A percentile compares a stretch with the other conserved stretches of the same genome.
Evolutionary conservation across 169 alveolate species (phyloP).

Genomic region (Plasmodium coatneyi): DNA sequence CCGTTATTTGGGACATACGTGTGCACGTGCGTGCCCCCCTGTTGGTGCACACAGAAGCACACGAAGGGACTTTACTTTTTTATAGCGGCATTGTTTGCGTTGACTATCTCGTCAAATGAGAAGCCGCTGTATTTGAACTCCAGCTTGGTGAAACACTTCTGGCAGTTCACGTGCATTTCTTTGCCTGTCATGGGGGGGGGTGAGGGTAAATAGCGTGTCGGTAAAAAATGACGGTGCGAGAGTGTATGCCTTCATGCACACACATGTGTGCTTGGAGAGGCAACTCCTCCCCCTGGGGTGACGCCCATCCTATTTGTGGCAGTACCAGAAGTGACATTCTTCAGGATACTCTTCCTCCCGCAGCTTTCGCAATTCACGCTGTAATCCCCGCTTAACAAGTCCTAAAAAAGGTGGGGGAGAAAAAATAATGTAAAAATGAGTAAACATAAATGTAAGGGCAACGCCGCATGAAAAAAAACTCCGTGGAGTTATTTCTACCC

Average conservation of each 20-base stretch:
- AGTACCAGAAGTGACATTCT: conserved; percentile 65
- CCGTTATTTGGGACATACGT: neutral
- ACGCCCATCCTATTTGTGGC: neutral
- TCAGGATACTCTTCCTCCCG: conserved; percentile 50
- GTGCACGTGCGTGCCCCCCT: neutral
- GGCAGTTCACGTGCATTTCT: conserved; percentile 51
- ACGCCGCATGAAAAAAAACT: neutral
- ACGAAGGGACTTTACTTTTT: conserved; percentile 33
- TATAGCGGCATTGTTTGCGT: conserved; percentile 39
- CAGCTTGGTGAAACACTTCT: conserved; percentile 51
- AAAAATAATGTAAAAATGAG: neutral
- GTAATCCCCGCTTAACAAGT: conserved; percentile 36
- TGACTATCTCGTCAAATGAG: conserved; percentile 41
- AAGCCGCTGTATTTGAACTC: conserved; percentile 52
- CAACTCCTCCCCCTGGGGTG: neutral
- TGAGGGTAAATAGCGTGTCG: neutral
- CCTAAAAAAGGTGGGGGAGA: neutral
- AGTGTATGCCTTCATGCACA: neutral
- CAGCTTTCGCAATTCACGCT: conserved; percentile 57
- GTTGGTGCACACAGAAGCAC: neutral
- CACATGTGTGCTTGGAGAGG: neutral
- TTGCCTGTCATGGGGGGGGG: conserved; percentile 16
- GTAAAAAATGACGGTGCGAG: neutral
- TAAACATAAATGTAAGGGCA: neutral
- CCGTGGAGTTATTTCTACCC: neutral